Evolutionary conservation across 2,329 filamentous ascomycete species (phyloP), one percentile per base, ranked within the genome.

Genomic region (Nannizziopsis arthrosporioides): DNA sequence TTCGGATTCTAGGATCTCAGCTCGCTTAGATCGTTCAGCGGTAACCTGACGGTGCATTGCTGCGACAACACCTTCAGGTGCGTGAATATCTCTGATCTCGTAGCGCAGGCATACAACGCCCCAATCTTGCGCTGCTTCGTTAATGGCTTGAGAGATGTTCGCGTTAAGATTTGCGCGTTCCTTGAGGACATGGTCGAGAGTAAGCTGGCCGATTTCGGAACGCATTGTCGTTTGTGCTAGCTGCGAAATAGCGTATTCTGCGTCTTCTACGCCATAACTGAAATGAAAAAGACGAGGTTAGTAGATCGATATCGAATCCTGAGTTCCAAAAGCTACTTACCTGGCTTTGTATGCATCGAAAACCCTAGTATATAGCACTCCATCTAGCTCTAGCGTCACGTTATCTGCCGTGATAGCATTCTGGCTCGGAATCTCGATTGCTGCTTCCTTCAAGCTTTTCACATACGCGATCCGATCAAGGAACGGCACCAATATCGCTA

Each of bases 1-100:
- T 64, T 98, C 92, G 0, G 87, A 94, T 51, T 98, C 92, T 42
- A 98, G 75, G 59, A 98, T 98, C 71, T 98, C 92, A 49, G 92
- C 92, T 55, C 92, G 84, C 77, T 98, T 98, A 61, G 85, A 93
- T 37, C 92, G 84, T 72, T 98, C 92, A 14, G 92, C 92, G 0
- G 92, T 96, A 44, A 98, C 92, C 66, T 96, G 90, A 55, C 92
- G 80, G 72, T 98, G 92, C 92, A 98, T 98, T 60, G 92, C 92
- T 60, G 89, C 86, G 52, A 96, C 90, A 10, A 98, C 92, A 43
- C 84, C 84, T 30, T 82, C 85, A 1, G 92, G 92, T 0, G 92
- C 92, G 69, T 98, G 92, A 61, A 98, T 98, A 67, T 98, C 92
- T 57, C 92, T 78, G 64, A 98, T 98, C 69, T 98, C 92, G 73